These are phyloP conservation scores for Heracleum sosnowskyi DNA, from an alignment of 129 eudicot genomes.

Conservation along the genomic window DNA sequence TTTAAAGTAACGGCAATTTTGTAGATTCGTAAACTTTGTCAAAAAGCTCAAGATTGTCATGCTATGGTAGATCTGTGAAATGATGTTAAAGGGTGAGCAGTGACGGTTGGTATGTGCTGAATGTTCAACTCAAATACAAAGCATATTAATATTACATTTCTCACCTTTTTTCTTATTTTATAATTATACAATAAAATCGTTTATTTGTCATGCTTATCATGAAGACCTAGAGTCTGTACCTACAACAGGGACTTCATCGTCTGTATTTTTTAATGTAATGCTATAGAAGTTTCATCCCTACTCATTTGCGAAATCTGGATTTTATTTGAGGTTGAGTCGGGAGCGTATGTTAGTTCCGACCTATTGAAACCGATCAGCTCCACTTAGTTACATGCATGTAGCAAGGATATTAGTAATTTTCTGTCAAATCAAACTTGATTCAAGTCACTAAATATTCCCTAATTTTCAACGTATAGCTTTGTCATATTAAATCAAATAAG, in stretches of 20 bases:
- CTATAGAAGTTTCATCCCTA: too few relatives aligned
- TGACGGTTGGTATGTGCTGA: background rate
- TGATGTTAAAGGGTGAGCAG: background rate
- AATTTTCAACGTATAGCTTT: background rate
- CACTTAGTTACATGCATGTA: background rate
- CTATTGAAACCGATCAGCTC: too few relatives aligned
- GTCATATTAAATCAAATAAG: background rate
- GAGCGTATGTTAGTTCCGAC: too few relatives aligned
- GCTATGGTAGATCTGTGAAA: background rate
- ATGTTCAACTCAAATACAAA: background rate
- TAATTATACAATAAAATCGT: too few relatives aligned
- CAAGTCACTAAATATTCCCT: background rate
- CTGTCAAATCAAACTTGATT: background rate
- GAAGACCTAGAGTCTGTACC: too few relatives aligned
- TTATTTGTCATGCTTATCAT: background rate
- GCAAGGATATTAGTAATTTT: background rate
- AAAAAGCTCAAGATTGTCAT: conserved; percentile 12
- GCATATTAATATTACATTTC: background rate
- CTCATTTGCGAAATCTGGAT: too few relatives aligned
- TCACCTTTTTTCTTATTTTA: too few relatives aligned
- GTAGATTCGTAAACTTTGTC: background rate
- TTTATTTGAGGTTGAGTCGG: too few relatives aligned
- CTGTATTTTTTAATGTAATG: too few relatives aligned
- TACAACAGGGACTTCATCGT: too few relatives aligned
- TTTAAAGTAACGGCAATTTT: background rate